phyloP scores from a whole-genome alignment of 139 green algal genomes.

The Chlamydomonas incerta region DNA sequence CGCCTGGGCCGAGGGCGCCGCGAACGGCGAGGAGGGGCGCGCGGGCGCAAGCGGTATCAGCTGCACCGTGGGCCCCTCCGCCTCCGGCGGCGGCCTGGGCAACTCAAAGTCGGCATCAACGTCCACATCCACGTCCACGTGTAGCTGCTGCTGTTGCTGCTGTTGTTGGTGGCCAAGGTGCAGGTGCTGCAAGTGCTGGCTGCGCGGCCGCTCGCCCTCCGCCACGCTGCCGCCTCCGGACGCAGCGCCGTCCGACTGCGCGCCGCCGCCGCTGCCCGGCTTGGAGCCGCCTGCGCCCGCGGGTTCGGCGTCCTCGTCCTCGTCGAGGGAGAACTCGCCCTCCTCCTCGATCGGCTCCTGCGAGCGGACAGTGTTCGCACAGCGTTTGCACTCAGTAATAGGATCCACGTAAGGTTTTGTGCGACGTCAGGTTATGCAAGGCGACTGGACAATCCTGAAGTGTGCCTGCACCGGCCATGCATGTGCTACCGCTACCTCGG shows the following conservation, averaged over 20 bases:
- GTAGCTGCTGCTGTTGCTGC: background rate
- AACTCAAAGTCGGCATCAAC: conserved; percentile 2
- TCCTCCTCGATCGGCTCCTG: background rate
- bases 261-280: too few species aligned
- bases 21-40: conserved; percentile 5
- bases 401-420: too few species aligned
- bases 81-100: background rate
- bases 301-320: background rate
- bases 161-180: background rate
- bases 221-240: too few species aligned
- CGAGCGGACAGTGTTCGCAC: too few species aligned
- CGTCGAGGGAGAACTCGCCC: background rate
- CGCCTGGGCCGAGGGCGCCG: background rate
- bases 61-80: background rate
- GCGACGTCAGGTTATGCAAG: too few species aligned
- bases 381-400: too few species aligned
- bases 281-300: background rate
- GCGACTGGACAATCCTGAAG: too few species aligned
- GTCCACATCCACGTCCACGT: too few species aligned
- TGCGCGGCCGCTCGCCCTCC: background rate
- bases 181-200: background rate
- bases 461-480: too few species aligned
- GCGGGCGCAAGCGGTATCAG: background rate
- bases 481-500: too few species aligned
- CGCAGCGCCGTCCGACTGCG: too few species aligned